These are phyloP conservation scores for Vaccinium vitisidaea DNA, from an alignment of 148 eudicot genomes.

Conservation along the genomic window DNA sequence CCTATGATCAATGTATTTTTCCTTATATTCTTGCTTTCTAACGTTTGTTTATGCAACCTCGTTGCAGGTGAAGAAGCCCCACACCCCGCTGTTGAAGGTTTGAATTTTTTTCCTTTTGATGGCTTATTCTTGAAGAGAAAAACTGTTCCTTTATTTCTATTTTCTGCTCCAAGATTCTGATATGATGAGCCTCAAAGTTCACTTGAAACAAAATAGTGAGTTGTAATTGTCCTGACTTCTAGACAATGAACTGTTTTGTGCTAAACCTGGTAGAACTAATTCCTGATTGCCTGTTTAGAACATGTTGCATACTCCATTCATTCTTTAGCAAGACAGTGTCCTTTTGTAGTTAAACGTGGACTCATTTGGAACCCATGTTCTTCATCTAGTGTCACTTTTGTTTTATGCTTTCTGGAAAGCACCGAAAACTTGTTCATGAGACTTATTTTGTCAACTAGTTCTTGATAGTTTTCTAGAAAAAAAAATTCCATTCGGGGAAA, in stretches of 20 bases:
- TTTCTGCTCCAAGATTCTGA: background rate
- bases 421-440: background rate
- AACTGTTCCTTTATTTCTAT: background rate
- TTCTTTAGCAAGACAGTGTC: background rate
- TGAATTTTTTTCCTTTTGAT: constrained; percentile 7
- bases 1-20: background rate
- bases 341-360: background rate
- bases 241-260: background rate
- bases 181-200: background rate
- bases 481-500: background rate
- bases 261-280: background rate
- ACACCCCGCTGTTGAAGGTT: constrained; percentile 56
- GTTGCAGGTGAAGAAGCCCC: constrained; percentile 56
- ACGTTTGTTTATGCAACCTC: background rate
- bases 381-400: background rate
- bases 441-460: background rate
- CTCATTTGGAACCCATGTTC: background rate
- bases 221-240: background rate
- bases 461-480: background rate
- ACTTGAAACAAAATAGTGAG: background rate
- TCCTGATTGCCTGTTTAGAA: background rate
- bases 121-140: background rate
- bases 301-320: background rate
- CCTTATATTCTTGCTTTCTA: background rate
- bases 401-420: background rate